phyloP scores from a whole-genome alignment of 140 eudicot genomes.

The Stevia rebaudiana region DNA sequence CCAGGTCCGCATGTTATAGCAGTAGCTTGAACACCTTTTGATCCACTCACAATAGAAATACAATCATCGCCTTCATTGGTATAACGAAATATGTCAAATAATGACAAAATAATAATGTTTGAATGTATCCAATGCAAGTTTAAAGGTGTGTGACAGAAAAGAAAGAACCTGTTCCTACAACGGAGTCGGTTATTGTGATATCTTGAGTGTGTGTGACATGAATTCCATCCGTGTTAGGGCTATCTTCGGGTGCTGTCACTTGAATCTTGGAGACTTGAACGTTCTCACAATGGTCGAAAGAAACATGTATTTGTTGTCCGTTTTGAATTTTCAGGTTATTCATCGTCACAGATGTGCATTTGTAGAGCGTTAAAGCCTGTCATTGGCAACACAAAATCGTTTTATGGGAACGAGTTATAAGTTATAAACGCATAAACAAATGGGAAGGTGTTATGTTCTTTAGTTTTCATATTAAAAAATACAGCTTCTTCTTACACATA shows the following conservation, averaged over 20 bases:
- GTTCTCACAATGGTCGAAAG: slow-evolving; percentile 48
- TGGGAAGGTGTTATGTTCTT: neutral
- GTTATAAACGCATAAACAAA: neutral
- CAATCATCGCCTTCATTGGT: slow-evolving; percentile 50
- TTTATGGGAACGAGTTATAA: neutral
- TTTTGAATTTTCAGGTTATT: slow-evolving; percentile 46
- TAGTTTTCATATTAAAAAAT: neutral
- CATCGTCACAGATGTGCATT: slow-evolving; percentile 49
- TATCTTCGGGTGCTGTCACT: slow-evolving; percentile 51
- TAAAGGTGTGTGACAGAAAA: too few relatives aligned
- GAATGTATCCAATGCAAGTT: too few relatives aligned
- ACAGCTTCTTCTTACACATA: neutral
- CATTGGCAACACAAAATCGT: neutral
- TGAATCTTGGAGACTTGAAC: slow-evolving; percentile 46
- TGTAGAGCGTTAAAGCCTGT: slow-evolving; percentile 74
- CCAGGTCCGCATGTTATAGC: slow-evolving; percentile 89
- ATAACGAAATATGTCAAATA: neutral
- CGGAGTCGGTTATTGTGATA: slow-evolving; percentile 37
- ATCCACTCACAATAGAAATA: slow-evolving; percentile 66
- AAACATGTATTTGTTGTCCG: slow-evolving; percentile 65
- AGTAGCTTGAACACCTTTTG: slow-evolving; percentile 41
- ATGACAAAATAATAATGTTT: neutral
- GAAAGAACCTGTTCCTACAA: slow-evolving; percentile 60
- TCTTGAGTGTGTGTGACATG: slow-evolving; percentile 61
- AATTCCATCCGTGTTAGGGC: slow-evolving; percentile 94